Base-by-base conservation (phyloP, 768 basidiomycete genomes). In the Calocera viscosa region DNA sequence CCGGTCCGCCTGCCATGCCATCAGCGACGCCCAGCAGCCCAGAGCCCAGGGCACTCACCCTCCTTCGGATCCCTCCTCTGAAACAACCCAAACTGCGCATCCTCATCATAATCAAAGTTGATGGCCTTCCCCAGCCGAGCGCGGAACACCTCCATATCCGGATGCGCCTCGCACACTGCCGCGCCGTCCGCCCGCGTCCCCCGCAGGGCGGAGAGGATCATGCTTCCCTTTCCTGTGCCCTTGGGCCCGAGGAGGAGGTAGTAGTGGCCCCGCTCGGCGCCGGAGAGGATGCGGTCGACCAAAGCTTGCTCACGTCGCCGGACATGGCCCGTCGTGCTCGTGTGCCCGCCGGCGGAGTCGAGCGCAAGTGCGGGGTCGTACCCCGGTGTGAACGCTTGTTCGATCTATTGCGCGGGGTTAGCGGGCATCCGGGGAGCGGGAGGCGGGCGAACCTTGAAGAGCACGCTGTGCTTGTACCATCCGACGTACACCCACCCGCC, bases 101-200 rank as follows among this genome's bases (percentile, higher is more conserved):
- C 89, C 76, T 90, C 89, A 69, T 88, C 86, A 77, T 82, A 93
- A 74, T 95, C 92, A 72, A 86, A 92, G 71, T 92, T 90, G 43
- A 93, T 77, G 12, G 89, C 53, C 24, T 60, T 60, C 5, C 53
- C 53, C 14, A 60, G 30, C 14, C 77, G 70, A 19, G 22, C 53
- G 14, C 53, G 14, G 77, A 94, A 91, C 34, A 94, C 89, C 74
- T 92, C 89, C 19, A 94, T 79, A 76, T 92, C 89, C 22, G 89
- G 89, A 75, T 92, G 90, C 16, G 88, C 91, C 73, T 90, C 89
- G 72, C 86, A 87, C 78, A 91, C 82, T 10, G 87, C 83, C 30
- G 89, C 83, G 2, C 73, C 74, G 22, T 49, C 60, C 16, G 63
- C 33, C 65, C 85, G 78, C 69, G 85, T 86, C 2, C 81, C 79